phyloP scores from a whole-genome alignment of 345 rosid genomes.

The Linum lewisii region DNA sequence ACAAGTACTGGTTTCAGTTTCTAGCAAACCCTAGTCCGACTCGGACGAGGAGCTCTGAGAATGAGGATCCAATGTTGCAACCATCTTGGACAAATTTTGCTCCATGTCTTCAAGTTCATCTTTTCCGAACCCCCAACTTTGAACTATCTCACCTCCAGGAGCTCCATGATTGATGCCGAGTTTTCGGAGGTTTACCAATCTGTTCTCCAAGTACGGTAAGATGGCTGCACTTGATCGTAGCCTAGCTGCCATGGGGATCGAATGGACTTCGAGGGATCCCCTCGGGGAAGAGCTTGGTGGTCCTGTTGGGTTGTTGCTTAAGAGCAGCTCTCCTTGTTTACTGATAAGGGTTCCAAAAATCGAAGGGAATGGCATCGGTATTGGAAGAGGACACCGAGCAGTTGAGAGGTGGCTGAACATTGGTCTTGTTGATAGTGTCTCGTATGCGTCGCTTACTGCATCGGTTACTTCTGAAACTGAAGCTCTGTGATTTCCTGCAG shows the following conservation, averaged over 20 bases:
- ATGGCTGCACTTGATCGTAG: conserved; percentile 57
- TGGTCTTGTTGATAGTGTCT: conserved; percentile 32
- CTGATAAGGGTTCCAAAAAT: conserved; percentile 64
- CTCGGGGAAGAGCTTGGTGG: conserved; percentile 27
- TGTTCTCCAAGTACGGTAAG: conserved; percentile 57
- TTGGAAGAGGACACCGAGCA: conserved; percentile 70
- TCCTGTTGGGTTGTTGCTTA: conserved; percentile 34
- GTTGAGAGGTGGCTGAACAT: conserved; percentile 59
- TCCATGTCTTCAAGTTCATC: conserved; percentile 74
- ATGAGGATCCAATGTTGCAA: conserved; percentile 34
- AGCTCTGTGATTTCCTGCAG: conserved; percentile 40
- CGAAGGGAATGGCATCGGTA: conserved; percentile 90
- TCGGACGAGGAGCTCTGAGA: conserved; percentile 37
- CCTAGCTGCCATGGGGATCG: conserved; percentile 64
- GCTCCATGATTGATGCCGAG: conserved; percentile 59
- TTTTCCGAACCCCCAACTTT: conserved; percentile 75
- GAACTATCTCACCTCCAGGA: conserved; percentile 47
- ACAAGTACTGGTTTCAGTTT: no score
- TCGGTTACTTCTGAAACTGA: conserved; percentile 58
- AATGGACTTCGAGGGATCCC: conserved; percentile 72
- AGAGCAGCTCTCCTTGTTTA: conserved; percentile 58
- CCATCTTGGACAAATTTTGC: conserved; percentile 61
- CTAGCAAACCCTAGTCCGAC: conserved; percentile 28
- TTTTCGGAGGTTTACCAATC: conserved; percentile 43
- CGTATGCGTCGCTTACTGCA: conserved; percentile 38